Base-by-base conservation (phyloP, 495 filamentous ascomycete species). In the Penicillium argentinense region DNA sequence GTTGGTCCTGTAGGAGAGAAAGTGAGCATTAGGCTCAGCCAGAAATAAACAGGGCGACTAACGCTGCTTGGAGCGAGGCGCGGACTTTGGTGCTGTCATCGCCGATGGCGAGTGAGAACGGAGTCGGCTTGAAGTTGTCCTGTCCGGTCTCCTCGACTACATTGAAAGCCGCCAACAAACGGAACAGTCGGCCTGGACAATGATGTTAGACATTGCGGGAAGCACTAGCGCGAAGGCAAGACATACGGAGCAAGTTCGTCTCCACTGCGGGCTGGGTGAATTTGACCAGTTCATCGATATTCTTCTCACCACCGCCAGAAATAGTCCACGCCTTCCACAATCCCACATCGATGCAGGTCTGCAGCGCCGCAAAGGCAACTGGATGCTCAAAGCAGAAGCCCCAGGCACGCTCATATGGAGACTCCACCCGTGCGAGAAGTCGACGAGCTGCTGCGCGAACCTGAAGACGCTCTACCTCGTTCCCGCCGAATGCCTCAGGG, bases 101-200 rank as follows among this genome's bases (percentile, higher is more conserved):
- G 2, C 68, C 60, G 13, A 78, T 60, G 19, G 63, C 62, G 8
- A 54, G 42, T 21, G 71, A 74, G 22, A 73, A 56, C 4, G 63
- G 58, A 21, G 56, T 75, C 3, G 67, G 63, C 9, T 53, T 50
- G 51, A 61, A 77, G 23, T 8, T 37, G 39, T 71, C 67, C 36
- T 59, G 39, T 0, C 46, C 62, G 0, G 55, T 62, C 47, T 78
- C 72, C 17, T 59, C 54, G 22, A 76, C 59, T 9, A 66, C 53
- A 23, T 62, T 57, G 33, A 67, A 60, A 9, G 73, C 64, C 9
- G 67, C 66, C 6, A 74, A 47, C 34, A 69, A 63, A 26, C 73
- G 64, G 18, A 75, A 53, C 25, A 76, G 28, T 6, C 73, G 72
- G 21, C 68, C 68, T 72, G 30, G 25, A 21, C 25, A 13, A 14